Base-by-base conservation (phyloP, 768 basidiomycete genomes). In the Dentipellis fragilis region DNA sequence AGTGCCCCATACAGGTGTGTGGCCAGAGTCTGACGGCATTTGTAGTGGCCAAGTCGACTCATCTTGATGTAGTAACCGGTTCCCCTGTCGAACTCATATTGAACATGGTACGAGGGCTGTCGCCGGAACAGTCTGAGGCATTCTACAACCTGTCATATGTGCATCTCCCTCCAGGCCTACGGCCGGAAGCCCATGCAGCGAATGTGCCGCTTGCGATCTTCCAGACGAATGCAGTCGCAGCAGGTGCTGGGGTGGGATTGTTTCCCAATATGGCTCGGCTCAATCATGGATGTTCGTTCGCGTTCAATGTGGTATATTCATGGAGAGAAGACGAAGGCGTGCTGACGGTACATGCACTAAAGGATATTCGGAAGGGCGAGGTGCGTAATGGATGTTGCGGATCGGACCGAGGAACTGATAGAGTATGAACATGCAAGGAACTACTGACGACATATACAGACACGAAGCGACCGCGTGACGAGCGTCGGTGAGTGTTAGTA, bases 251-350 rank as follows among this genome's bases (percentile, higher is more conserved):
- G 17, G 78, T 79, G 3, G 84, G 83, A 0, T 71, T 87, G n/a
- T 86, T 85, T 64, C 83, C 83, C n/a, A 71, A 65, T 19, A 83
- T 80, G 75, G 81, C 83, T 11, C 72, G 84, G 45, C 59, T 86
- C 57, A 87, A 87, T 60, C 85, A 86, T 58, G 84, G 80, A 0
- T 86, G 84, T 62, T 78, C 83, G 3, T 72, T 75, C 53, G 81
- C 81, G 6, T 86, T 87, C 70, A 85, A 85, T 65, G 74, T 72
- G 4, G 80, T 85, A 11, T 86, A 86, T 62, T 72, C 72, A 0
- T 86, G 79, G 79, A 71, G 81, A 51, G 73, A 77, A 46, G 63
- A 69, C 29, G 80, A 81, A 54, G 64, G 67, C 10, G 66, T 67
- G 3, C 61, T 84, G 19, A 75, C 81, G 37, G 79, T 86, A 4